phyloP scores from a whole-genome alignment of 2,329 filamentous ascomycete genomes.

The Alternaria sp. region DNA sequence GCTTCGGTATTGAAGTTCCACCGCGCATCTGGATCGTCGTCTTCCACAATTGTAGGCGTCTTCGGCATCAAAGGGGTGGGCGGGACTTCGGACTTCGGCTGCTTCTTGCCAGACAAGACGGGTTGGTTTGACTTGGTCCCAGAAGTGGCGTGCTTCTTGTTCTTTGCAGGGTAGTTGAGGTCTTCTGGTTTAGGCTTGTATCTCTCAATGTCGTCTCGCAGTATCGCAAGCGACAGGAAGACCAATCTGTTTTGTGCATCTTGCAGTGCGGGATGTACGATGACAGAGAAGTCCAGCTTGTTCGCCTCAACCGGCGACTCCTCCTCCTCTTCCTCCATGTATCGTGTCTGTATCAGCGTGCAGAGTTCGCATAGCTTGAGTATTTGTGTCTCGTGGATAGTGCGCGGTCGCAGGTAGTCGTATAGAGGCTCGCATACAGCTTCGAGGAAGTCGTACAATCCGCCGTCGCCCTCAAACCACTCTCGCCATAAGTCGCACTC shows the following conservation, averaged over 20 bases:
- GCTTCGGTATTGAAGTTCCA: conserved; percentile 64
- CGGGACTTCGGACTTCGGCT: conserved; percentile 47
- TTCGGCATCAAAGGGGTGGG: conserved; percentile 52
- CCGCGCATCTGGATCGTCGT: conserved; percentile 58
- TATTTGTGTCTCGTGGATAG: conserved; percentile 70
- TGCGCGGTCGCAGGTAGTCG: conserved; percentile 68
- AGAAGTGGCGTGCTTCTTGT: conserved; percentile 52
- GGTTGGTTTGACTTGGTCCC: conserved; percentile 51
- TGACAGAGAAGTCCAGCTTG: conserved; percentile 65
- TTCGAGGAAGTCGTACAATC: conserved; percentile 70
- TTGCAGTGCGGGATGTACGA: conserved; percentile 70
- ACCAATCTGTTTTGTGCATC: conserved; percentile 71
- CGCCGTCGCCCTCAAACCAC: conserved; percentile 69
- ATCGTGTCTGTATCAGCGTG: conserved; percentile 68
- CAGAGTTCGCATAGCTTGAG: conserved; percentile 72
- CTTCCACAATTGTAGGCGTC: conserved; percentile 56
- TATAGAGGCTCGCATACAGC: conserved; percentile 71
- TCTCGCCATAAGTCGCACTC: conserved; percentile 72
- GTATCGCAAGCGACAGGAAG: conserved; percentile 66
- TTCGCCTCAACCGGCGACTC: conserved; percentile 57
- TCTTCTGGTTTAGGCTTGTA: conserved; percentile 70
- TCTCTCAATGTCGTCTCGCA: conserved; percentile 71
- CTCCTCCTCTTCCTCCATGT: conserved; percentile 61
- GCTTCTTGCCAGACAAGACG: conserved; percentile 61
- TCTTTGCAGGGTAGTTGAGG: conserved; percentile 66